Conservation (phyloP, 352 stramenopile genomes). For the Pythium dissotocum region DNA sequence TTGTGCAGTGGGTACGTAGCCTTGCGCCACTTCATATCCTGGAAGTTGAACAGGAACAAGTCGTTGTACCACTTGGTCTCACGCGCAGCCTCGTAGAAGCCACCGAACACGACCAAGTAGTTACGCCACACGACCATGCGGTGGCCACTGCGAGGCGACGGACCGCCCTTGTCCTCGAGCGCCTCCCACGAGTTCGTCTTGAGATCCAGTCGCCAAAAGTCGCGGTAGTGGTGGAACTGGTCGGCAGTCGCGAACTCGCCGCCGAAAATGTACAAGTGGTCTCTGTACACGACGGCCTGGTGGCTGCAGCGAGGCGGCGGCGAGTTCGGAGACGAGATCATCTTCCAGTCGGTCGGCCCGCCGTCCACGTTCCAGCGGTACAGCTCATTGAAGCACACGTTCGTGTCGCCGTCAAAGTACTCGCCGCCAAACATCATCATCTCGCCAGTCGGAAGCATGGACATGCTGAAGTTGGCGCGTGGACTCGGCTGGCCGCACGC, state of each 20-base stretch:
- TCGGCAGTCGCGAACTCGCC: slow-evolving; percentile 96
- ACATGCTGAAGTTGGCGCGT: slow-evolving; percentile 81
- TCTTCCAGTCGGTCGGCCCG: slow-evolving; percentile 66
- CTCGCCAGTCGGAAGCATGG: slow-evolving; percentile 66
- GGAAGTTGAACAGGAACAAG: slow-evolving; percentile 90
- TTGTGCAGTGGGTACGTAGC: slow-evolving; percentile 67
- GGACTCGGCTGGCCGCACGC: slow-evolving; percentile 53
- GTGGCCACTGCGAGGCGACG: slow-evolving; percentile 87
- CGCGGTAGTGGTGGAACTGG: slow-evolving; percentile 98
- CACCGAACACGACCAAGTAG: slow-evolving; percentile 96
- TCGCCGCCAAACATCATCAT: slow-evolving; percentile 96
- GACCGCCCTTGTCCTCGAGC: slow-evolving; percentile 82
- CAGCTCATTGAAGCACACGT: slow-evolving; percentile 96
- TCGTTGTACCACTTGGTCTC: slow-evolving; percentile 97
- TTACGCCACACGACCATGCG: slow-evolving; percentile 95
- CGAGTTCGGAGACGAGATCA: slow-evolving; percentile 88
- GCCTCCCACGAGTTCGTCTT: slow-evolving; percentile 95
- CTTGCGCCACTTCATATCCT: slow-evolving; percentile 90
- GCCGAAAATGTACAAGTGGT: slow-evolving; percentile 97
- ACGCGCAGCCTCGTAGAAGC: slow-evolving; percentile 95
- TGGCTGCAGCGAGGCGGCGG: slow-evolving; percentile 94
- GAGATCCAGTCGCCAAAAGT: slow-evolving; percentile 91
- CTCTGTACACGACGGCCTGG: slow-evolving; percentile 92
- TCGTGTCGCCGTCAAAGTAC: slow-evolving; percentile 97
- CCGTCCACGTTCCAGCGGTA: slow-evolving; percentile 93